phyloP scores from a whole-genome alignment of 1,139 yeast species.

The Kurtzmaniella quercitrusa region DNA sequence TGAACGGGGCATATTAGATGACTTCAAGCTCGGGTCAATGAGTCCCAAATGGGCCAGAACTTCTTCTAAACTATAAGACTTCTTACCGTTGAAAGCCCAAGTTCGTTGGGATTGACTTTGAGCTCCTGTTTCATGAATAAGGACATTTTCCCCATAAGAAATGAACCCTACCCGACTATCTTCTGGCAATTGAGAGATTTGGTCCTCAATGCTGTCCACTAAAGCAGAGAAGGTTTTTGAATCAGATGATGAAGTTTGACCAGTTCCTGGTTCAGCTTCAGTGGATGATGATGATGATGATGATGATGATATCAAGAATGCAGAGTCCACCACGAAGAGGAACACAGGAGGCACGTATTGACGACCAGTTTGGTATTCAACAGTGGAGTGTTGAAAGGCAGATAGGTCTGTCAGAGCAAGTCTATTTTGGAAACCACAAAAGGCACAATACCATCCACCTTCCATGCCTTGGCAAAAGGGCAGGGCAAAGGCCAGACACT shows the following conservation, averaged over 20 bases:
- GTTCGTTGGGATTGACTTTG: conserved; percentile 12
- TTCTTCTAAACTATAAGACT: conserved; percentile 49
- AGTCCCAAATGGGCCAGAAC: conserved; percentile 53
- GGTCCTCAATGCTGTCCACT: conserved; percentile 49
- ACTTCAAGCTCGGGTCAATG: conserved; percentile 33
- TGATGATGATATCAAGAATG: conserved; percentile 29
- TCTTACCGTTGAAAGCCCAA: conserved; percentile 53
- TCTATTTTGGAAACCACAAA: conserved; percentile 55
- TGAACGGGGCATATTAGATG: conserved; percentile 6
- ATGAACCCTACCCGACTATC: conserved; percentile 56
- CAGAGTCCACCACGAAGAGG: conserved; percentile 64
- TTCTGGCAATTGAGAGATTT: conserved; percentile 57
- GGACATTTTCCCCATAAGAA: conserved; percentile 62
- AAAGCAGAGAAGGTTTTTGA: conserved; percentile 36
- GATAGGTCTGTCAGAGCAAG: conserved; percentile 19
- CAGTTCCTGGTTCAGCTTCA: too few species aligned
- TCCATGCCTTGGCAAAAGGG: conserved; percentile 45
- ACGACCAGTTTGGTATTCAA: conserved; percentile 57
- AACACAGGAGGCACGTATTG: conserved; percentile 47
- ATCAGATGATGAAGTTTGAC: not conserved
- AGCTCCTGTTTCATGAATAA: conserved; percentile 50
- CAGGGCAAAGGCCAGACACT: conserved; percentile 57
- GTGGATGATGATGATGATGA: too few species aligned
- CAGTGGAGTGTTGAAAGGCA: conserved; percentile 38
- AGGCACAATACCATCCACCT: conserved; percentile 60